A percentile compares a stretch with the other conserved stretches of the same genome.
phyloP scores from a whole-genome alignment of 768 basidiomycete genomes.

The Agrocybe chaxingu region DNA sequence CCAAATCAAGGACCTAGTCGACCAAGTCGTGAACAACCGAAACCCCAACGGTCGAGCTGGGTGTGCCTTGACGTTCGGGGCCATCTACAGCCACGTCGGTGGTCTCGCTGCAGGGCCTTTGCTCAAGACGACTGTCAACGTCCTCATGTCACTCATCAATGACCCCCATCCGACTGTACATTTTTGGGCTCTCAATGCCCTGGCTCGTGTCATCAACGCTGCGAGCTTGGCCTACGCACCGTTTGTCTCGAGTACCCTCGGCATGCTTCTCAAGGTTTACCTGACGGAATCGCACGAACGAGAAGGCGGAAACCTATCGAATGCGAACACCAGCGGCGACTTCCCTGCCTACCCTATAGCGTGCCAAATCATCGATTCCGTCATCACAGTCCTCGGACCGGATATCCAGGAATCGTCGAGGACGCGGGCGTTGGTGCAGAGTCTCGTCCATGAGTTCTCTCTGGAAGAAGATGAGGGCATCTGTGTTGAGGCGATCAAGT shows the following conservation, averaged over 20 bases:
- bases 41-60: slow-evolving; percentile 92
- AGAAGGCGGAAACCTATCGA: slow-evolving; percentile 81
- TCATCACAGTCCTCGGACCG: slow-evolving; percentile 91
- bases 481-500: slow-evolving; percentile 91
- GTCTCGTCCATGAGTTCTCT: slow-evolving; percentile 83
- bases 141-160: slow-evolving; percentile 90
- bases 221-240: slow-evolving; percentile 91
- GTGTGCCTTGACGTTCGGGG: slow-evolving; percentile 88
- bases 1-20: slow-evolving; percentile 87
- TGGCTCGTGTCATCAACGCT: slow-evolving; percentile 85
- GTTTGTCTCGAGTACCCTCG: slow-evolving; percentile 83
- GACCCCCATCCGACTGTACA: slow-evolving; percentile 98
- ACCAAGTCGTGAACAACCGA: slow-evolving; percentile 92
- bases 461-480: slow-evolving; percentile 85
- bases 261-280: slow-evolving; percentile 88
- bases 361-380: slow-evolving; percentile 89
- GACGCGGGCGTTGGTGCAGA: slow-evolving; percentile 77
- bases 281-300: slow-evolving; percentile 87
- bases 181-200: slow-evolving; percentile 85
- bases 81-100: slow-evolving; percentile 89
- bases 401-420: slow-evolving; percentile 87
- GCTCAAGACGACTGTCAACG: slow-evolving; percentile 92
- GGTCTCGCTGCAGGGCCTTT: slow-evolving; percentile 93
- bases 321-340: slow-evolving; percentile 86
- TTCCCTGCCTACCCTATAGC: slow-evolving; percentile 89